Base-by-base conservation (phyloP, 495 filamentous ascomycete genomes). In the Penicillium turbatum region DNA sequence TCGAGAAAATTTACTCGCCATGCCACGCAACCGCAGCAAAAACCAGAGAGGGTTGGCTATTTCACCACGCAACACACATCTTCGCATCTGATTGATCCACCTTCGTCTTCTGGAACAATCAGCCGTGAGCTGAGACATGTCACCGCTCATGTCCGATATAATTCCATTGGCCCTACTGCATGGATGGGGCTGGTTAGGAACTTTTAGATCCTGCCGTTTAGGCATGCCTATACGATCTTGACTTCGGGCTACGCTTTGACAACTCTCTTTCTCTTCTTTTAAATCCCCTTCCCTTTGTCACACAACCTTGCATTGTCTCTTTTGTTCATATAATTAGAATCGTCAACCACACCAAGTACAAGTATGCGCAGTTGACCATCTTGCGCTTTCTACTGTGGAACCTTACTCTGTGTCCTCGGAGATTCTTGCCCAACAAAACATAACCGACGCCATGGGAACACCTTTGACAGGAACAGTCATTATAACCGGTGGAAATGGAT, bases 401-500 rank as follows among this genome's bases (percentile, higher is more conserved):
- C 46, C 13, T 5, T 29, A 3, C 16, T 6, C 27, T 46, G 35
- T 16, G 9, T 16, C 43, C 44, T 36, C 19, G 27, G 12, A 9
- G 35, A 51, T 11, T 12, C 26, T 30, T 39, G 38, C 34, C 35
- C 21, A 40, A 48, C 34, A 40, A 16, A 35, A 36, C 27, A 12
- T 30, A 30, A n/a, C n/a, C 38, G 19, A 30, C 16, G 29, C 46
- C 17, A 75, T 75, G 72, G 68, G 63, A 30, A 71, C 66, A 58
- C 64, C 71, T 51, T 66, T 75, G 13, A 59, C 61, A 26, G 71
- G 69, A 32, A 75, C 72, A 11, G 72, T 72, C 8, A 69, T 75
- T 29, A 72, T 75, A 35, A 75, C 72, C 29, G 72, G 70, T n/a
- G 71, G 66, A 19, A 71, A 67, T 62, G 72, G 72, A 11, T 53